phyloP scores from a whole-genome alignment of 345 rosid genomes.

The Salix caprea region DNA sequence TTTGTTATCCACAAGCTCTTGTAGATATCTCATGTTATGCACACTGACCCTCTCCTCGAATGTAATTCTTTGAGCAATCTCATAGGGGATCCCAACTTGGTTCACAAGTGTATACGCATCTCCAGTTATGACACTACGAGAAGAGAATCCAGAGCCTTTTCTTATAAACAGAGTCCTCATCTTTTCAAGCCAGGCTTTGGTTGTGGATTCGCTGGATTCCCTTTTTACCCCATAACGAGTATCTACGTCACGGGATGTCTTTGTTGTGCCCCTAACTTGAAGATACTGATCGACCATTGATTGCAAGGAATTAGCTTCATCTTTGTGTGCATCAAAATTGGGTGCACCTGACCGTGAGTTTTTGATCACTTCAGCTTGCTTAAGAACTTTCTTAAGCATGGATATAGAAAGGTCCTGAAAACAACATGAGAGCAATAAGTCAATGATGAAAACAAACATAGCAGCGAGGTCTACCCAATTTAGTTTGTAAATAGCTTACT shows the following conservation, averaged over 20 bases:
- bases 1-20: conserved; percentile 68
- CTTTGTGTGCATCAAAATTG: conserved; percentile 76
- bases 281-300: conserved; percentile 67
- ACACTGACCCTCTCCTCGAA: conserved; percentile 78
- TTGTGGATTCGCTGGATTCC: conserved; percentile 51
- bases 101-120: conserved; percentile 73
- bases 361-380: conserved; percentile 59
- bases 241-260: conserved; percentile 57
- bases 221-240: conserved; percentile 52
- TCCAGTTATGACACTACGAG: conserved; percentile 95
- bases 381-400: conserved; percentile 74
- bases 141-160: conserved; percentile 93
- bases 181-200: conserved; percentile 91
- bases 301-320: conserved; percentile 70
- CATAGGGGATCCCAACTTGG: conserved; percentile 81
- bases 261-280: conserved; percentile 76
- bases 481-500: conserved; percentile 43
- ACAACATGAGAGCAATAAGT: conserved; percentile 10
- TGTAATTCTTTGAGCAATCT: conserved; percentile 80
- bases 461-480: conserved; percentile 1
- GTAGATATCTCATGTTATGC: conserved; percentile 59
- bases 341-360: conserved; percentile 75
- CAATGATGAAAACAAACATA: background rate
- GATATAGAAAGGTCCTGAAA: conserved; percentile 74
- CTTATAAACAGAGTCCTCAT: conserved; percentile 80